Evolutionary conservation across 2,329 filamentous ascomycete species (phyloP).

Genomic region (Fusarium graminum): DNA sequence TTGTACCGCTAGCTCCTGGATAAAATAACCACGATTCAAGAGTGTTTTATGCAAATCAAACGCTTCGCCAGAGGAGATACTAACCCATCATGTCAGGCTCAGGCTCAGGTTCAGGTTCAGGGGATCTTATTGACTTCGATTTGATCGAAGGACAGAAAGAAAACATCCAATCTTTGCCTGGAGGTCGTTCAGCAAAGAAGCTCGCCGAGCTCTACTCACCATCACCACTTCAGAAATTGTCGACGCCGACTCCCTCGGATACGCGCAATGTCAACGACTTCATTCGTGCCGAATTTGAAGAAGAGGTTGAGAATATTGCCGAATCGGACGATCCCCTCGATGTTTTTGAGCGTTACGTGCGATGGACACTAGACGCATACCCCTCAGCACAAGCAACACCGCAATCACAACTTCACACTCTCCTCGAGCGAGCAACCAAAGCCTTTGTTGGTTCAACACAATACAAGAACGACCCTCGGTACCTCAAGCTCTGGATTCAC

Average conservation of each 20-base stretch:
- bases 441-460: constrained; percentile 85
- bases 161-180: constrained; percentile 94
- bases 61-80: constrained; percentile 37
- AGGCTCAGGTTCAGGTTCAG: constrained; percentile 56
- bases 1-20: constrained; percentile 21
- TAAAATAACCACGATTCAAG: constrained; percentile 33
- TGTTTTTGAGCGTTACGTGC: constrained; percentile 95
- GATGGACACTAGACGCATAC: constrained; percentile 96
- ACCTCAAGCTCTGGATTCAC: constrained; percentile 92
- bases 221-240: constrained; percentile 68
- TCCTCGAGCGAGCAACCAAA: constrained; percentile 94
- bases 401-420: constrained; percentile 87
- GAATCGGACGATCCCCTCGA: constrained; percentile 97
- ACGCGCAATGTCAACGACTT: constrained; percentile 83
- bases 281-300: constrained; percentile 86
- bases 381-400: constrained; percentile 92
- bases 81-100: constrained; percentile 61
- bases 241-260: constrained; percentile 76
- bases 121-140: constrained; percentile 80
- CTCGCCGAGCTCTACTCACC: constrained; percentile 86
- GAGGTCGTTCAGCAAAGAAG: constrained; percentile 87
- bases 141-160: constrained; percentile 97
- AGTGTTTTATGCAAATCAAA: constrained; percentile 26
- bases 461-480: constrained; percentile 95
- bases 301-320: constrained; percentile 79